phyloP scores from a whole-genome alignment of 1,284 basidiomycete species.

The Leccinum solheimii region DNA sequence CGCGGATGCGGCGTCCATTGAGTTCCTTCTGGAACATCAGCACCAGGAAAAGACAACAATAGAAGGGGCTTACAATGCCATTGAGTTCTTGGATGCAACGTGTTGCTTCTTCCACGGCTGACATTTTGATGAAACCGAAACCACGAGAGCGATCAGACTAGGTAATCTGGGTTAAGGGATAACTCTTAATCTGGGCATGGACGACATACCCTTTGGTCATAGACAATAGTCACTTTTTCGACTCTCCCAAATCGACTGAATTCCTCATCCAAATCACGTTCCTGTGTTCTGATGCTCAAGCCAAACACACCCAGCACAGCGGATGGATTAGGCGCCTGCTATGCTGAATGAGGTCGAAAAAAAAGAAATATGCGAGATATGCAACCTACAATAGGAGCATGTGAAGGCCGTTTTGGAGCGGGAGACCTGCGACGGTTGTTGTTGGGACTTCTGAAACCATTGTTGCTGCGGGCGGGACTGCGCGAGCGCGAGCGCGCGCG shows the following conservation, averaged over 20 bases:
- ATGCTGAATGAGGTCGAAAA: slow-evolving; percentile 38
- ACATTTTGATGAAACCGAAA: slow-evolving; percentile 98
- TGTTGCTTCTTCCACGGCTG: slow-evolving; percentile 80
- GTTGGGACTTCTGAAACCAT: slow-evolving; percentile 52
- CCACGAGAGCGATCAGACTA: slow-evolving; percentile 95
- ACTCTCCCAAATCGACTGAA: slow-evolving; percentile 88
- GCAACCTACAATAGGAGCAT: slow-evolving; percentile 70
- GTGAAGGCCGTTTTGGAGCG: slow-evolving; percentile 58
- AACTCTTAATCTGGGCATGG: slow-evolving; percentile 32
- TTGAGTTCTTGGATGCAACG: slow-evolving; percentile 91
- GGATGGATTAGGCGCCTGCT: slow-evolving; percentile 81
- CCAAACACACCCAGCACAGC: slow-evolving; percentile 96
- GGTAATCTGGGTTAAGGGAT: slow-evolving; percentile 20
- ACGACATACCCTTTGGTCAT: slow-evolving; percentile 88
- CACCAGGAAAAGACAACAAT: slow-evolving; percentile 2
- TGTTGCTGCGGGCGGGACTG: slow-evolving; percentile 56
- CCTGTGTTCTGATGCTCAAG: slow-evolving; percentile 90
- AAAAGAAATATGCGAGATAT: not conserved
- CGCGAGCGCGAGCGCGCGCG: slow-evolving; percentile 74
- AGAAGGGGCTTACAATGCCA: slow-evolving; percentile 70
- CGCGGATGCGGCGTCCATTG: slow-evolving; percentile 93
- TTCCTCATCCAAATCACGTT: slow-evolving; percentile 93
- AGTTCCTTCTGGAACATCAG: slow-evolving; percentile 61
- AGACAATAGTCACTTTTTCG: slow-evolving; percentile 97
- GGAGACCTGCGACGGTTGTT: slow-evolving; percentile 47